Percentiles rank a stretch among this genome's conserved stretches.
These are phyloP conservation scores for Corylus avellana DNA, from an alignment of 306 rosid genomes.

Conservation along the genomic window DNA sequence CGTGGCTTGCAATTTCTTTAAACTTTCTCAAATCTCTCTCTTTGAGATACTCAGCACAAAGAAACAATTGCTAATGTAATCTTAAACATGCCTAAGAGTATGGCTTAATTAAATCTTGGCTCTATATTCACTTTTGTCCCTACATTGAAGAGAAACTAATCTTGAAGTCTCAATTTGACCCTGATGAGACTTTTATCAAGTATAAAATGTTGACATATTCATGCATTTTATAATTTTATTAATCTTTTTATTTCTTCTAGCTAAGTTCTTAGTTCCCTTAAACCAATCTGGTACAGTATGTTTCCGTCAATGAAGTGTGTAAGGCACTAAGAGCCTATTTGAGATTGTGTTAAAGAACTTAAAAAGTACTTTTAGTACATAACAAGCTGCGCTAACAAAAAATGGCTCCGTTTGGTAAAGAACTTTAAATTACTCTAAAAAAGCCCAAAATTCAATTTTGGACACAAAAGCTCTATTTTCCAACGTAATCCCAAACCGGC, in stretches of 20 bases:
- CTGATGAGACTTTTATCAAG: not conserved
- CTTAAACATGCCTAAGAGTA: not conserved
- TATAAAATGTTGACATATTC: not conserved
- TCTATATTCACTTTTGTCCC: not conserved
- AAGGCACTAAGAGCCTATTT: not conserved
- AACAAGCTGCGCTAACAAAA: too few relatives aligned
- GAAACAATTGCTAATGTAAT: not conserved
- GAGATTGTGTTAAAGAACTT: too few relatives aligned
- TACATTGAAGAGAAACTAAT: not conserved
- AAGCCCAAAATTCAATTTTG: too few relatives aligned
- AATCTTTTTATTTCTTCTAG: not conserved
- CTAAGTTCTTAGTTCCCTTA: not conserved
- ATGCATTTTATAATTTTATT: too few relatives aligned
- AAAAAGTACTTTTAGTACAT: too few relatives aligned
- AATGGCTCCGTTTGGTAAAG: too few relatives aligned
- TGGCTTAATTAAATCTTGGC: not conserved
- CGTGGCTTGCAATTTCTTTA: not conserved
- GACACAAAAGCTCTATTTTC: too few relatives aligned
- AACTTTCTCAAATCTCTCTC: not conserved
- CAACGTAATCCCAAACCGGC: too few relatives aligned
- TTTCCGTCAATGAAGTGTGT: constrained; percentile 23
- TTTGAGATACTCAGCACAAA: not conserved
- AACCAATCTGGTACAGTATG: not conserved
- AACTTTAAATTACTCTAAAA: too few relatives aligned
- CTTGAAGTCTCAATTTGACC: not conserved